Conservation (phyloP, 768 basidiomycete species). For the Leccinum olivaceopallidum region DNA sequence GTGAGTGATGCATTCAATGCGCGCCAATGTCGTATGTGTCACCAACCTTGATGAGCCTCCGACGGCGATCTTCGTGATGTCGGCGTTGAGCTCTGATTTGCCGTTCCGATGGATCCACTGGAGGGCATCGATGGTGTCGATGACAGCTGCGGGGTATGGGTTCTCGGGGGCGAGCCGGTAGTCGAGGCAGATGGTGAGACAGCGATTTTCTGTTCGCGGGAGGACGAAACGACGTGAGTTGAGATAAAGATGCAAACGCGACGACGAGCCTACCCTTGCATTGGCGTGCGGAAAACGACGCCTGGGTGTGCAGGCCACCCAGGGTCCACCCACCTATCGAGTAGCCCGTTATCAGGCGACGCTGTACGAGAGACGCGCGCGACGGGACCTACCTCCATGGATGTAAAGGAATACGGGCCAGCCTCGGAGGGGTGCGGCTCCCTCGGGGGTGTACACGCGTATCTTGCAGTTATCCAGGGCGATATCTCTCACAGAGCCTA, state of each 20-base stretch:
- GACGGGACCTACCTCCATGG: slow-evolving; percentile 56
- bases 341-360: background rate
- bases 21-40: background rate
- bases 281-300: slow-evolving; percentile 47
- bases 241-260: background rate
- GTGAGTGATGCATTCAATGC: background rate
- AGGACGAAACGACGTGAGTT: background rate
- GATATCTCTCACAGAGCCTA: slow-evolving; percentile 54
- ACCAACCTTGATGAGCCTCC: slow-evolving; percentile 66
- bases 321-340: slow-evolving; percentile 72
- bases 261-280: slow-evolving; percentile 18
- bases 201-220: slow-evolving; percentile 48
- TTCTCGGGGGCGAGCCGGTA: slow-evolving; percentile 74
- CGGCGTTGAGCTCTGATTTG: slow-evolving; percentile 43
- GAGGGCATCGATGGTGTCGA: slow-evolving; percentile 68
- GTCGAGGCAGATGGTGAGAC: slow-evolving; percentile 65
- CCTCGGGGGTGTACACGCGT: slow-evolving; percentile 65
- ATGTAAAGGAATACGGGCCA: slow-evolving; percentile 75
- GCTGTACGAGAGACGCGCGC: background rate
- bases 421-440: slow-evolving; percentile 46
- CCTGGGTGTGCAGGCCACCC: slow-evolving; percentile 59
- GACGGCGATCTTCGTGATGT: slow-evolving; percentile 58
- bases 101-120: slow-evolving; percentile 59
- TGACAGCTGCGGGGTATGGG: slow-evolving; percentile 69
- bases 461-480: slow-evolving; percentile 50